These are phyloP conservation scores for Podila verticillata DNA, from an alignment of 192 early-diverging fungal species.

Conservation along the genomic window DNA sequence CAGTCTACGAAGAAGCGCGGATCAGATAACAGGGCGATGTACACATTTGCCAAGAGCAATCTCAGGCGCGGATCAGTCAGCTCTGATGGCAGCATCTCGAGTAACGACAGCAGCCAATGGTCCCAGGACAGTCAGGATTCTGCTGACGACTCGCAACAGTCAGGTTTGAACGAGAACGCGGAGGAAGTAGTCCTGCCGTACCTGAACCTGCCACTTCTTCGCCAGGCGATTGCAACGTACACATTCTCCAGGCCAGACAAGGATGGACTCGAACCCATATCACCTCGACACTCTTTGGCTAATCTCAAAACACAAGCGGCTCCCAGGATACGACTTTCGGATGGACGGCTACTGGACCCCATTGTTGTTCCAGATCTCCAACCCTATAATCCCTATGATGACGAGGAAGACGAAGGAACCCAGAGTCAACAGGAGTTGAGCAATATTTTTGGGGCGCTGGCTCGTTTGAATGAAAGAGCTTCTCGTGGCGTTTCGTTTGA, in stretches of 20 bases:
- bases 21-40: not conserved
- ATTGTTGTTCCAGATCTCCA: too few species aligned
- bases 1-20: too few species aligned
- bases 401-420: too few species aligned
- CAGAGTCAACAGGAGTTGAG: too few species aligned
- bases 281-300: conserved; percentile 1
- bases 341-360: too few species aligned
- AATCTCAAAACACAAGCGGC: not conserved
- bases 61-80: conserved; percentile 6
- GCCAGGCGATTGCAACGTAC: conserved; percentile 40
- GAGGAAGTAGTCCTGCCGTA: conserved; percentile 12
- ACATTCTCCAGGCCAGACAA: conserved; percentile 19
- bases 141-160: not conserved
- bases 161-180: not conserved
- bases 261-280: not conserved
- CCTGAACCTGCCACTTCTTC: conserved; percentile 23
- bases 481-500: not conserved
- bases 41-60: conserved; percentile 6
- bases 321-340: too few species aligned
- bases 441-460: too few species aligned
- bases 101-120: conserved; percentile 3
- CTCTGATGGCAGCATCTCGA: conserved; percentile 9
- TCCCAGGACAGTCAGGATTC: not conserved
- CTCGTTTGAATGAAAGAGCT: not conserved
- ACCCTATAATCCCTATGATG: too few species aligned